phyloP scores from a whole-genome alignment of 1,139 yeast genomes.

The Hyphopichia fennica region DNA sequence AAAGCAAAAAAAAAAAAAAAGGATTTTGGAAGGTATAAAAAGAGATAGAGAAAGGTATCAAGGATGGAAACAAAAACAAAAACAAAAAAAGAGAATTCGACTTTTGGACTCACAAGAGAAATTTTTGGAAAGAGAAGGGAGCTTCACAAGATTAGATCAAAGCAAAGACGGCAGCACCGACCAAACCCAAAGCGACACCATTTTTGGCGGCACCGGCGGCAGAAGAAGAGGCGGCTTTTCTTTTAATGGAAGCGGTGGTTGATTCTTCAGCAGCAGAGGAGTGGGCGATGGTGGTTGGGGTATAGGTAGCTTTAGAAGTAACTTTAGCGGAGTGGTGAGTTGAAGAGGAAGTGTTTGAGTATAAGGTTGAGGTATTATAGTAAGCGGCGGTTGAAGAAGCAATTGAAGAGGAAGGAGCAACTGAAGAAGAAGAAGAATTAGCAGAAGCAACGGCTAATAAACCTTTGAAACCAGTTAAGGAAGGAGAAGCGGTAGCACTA shows the following conservation, averaged over 20 bases:
- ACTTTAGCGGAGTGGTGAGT: slow-evolving; percentile 11
- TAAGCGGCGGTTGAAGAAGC: slow-evolving; percentile 32
- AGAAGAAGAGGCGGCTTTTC: slow-evolving; percentile 15
- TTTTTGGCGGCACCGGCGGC: slow-evolving; percentile 32
- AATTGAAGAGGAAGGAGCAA: slow-evolving; percentile 41
- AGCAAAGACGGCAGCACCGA: slow-evolving; percentile 49
- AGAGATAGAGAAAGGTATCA: background rate
- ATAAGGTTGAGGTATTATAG: slow-evolving; percentile 5
- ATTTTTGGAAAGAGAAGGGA: too few species aligned
- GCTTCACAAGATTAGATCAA: slow-evolving; percentile 32
- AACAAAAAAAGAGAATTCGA: background rate
- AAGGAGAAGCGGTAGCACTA: slow-evolving; percentile 10
- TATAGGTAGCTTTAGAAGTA: slow-evolving; percentile 7
- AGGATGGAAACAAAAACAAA: background rate
- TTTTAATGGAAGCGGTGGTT: slow-evolving; percentile 6
- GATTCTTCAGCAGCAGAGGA: slow-evolving; percentile 1
- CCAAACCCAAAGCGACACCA: slow-evolving; percentile 44
- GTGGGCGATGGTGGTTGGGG: slow-evolving; percentile 7
- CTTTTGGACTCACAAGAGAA: background rate
- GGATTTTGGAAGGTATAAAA: background rate
- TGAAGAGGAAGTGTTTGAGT: slow-evolving; percentile 13
- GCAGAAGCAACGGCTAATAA: slow-evolving; percentile 5
- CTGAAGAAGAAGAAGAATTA: slow-evolving; percentile 20
- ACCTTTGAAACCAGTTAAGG: slow-evolving; percentile 9
- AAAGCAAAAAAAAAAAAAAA: background rate